phyloP scores from a whole-genome alignment of 257 asterid genomes.

The Nicotiana knightiana region DNA sequence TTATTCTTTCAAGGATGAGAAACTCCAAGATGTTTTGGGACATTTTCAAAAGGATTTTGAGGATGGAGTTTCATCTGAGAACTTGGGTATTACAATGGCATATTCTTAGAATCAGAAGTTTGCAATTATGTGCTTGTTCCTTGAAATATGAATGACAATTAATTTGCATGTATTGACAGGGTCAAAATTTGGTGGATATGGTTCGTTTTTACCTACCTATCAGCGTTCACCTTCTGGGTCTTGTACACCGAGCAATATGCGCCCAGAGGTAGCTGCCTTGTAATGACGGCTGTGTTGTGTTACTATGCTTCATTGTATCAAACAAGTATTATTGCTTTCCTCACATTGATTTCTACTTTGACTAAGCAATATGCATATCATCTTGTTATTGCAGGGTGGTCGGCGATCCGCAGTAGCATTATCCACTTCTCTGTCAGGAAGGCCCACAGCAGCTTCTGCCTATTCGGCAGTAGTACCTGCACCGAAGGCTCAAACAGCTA shows the following conservation, averaged over 20 bases:
- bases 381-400: constrained; percentile 4
- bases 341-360: not conserved
- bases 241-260: not conserved
- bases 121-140: not conserved
- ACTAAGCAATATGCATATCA: not conserved
- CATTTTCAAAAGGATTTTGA: constrained; percentile 71
- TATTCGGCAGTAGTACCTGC: constrained; percentile 19
- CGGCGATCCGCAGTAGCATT: not conserved
- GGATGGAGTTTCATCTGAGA: constrained; percentile 73
- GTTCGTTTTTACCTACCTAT: constrained; percentile 19
- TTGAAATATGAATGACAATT: not conserved
- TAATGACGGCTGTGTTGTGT: not conserved
- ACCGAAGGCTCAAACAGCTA: constrained; percentile 9
- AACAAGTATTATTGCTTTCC: not conserved
- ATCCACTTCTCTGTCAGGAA: not conserved
- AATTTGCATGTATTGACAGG: not conserved
- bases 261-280: constrained; percentile 5
- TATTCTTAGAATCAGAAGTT: constrained; percentile 23
- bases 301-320: not conserved
- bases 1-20: constrained; percentile 44
- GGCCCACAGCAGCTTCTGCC: constrained; percentile 13
- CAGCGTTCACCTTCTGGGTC: constrained; percentile 14
- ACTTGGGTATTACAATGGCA: constrained; percentile 36
- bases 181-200: constrained; percentile 18
- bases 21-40: constrained; percentile 58